Evolutionary conservation across 106 monocot genomes (phyloP).

Genomic region (Apostasia ramifera): DNA sequence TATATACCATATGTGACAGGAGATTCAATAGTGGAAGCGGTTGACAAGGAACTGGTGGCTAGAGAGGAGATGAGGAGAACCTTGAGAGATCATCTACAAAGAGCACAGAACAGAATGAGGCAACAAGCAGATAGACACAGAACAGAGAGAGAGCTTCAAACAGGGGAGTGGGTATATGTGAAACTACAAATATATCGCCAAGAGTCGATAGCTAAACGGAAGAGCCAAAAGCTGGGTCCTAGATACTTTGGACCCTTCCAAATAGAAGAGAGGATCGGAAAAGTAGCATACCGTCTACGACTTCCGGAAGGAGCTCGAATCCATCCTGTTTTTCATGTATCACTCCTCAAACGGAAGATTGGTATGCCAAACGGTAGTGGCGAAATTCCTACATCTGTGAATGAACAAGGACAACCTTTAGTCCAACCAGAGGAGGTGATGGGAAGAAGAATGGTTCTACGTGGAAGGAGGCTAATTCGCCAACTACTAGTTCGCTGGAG

Average conservation of each 20-base stretch:
- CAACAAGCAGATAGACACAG: background rate
- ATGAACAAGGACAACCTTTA: too few relatives aligned
- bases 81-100: background rate
- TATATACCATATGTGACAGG: background rate
- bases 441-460: too few relatives aligned
- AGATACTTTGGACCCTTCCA: conserved; percentile 7
- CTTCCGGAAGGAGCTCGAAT: too few relatives aligned
- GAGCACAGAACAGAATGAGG: conserved; percentile 17
- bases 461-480: too few relatives aligned
- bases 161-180: conserved; percentile 17
- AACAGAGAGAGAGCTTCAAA: background rate
- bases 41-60: background rate
- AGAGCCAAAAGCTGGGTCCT: background rate
- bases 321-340: too few relatives aligned
- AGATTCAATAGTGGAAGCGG: background rate
- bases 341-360: too few relatives aligned
- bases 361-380: too few relatives aligned
- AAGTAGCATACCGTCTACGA: too few relatives aligned
- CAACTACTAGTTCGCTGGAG: too few relatives aligned
- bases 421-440: too few relatives aligned
- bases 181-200: conserved; percentile 17
- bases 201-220: background rate
- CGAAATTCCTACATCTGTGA: too few relatives aligned
- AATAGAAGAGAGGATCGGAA: background rate
- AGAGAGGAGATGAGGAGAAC: background rate